phyloP scores from a whole-genome alignment of 208 protist species.

The Trypanosoma conorhini region DNA sequence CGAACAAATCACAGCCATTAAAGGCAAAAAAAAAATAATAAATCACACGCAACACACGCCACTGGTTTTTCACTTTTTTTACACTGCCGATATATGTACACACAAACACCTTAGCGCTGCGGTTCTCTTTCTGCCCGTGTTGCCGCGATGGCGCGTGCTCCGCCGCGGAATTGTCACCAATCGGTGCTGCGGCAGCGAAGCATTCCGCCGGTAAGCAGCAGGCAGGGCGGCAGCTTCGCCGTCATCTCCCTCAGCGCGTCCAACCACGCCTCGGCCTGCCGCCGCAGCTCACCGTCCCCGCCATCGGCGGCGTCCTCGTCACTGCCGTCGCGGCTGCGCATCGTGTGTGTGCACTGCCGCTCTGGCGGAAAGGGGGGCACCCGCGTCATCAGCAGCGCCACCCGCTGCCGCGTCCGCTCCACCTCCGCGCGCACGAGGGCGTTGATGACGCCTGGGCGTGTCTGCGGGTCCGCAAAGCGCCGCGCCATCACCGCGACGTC shows the following conservation, averaged over 20 bases:
- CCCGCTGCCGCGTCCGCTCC: neutral
- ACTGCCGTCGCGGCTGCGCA: neutral
- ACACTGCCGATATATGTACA: no score
- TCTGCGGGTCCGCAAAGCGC: constrained; percentile 6
- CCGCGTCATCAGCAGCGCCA: constrained; percentile 18
- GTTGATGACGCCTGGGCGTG: constrained; percentile 2
- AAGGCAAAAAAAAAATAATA: no score
- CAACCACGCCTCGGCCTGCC: no score
- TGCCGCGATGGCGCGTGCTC: neutral
- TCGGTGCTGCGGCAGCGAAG: constrained; percentile 18
- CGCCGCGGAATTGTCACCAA: neutral
- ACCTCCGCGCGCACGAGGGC: constrained; percentile 9
- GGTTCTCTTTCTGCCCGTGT: no score
- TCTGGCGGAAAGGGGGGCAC: constrained; percentile 4
- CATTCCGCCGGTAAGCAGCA: constrained; percentile 12
- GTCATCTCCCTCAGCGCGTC: neutral
- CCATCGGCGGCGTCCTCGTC: no score
- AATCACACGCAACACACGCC: no score
- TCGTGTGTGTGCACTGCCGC: no score
- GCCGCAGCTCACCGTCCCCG: no score
- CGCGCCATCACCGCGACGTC: no score
- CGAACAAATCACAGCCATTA: no score
- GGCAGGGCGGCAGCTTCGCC: constrained; percentile 2
- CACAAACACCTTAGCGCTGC: no score
- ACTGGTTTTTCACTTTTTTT: no score